phyloP scores from a whole-genome alignment of 352 stramenopile species.

The Phytophthora capsici region DNA sequence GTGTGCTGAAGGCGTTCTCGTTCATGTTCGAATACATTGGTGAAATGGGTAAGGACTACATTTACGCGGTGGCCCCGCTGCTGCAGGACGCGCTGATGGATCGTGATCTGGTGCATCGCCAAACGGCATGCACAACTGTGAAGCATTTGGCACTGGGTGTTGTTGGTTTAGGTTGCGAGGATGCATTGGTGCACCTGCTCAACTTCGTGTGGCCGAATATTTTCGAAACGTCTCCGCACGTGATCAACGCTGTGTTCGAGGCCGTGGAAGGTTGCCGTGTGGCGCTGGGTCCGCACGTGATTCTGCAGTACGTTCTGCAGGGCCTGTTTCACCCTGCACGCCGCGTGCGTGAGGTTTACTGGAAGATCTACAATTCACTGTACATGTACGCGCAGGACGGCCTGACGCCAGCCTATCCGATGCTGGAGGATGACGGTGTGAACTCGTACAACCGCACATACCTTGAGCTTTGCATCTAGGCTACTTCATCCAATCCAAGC shows the following conservation, averaged over 20 bases:
- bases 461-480: slow-evolving; percentile 89
- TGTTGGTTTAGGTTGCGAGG: slow-evolving; percentile 96
- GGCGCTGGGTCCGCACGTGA: slow-evolving; percentile 94
- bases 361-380: slow-evolving; percentile 99
- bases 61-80: slow-evolving; percentile 98
- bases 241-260: slow-evolving; percentile 99
- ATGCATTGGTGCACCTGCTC: slow-evolving; percentile 97
- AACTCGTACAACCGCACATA: slow-evolving; percentile 96
- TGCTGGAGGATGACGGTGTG: slow-evolving; percentile 94
- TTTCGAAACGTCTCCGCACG: slow-evolving; percentile 98
- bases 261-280: slow-evolving; percentile 98
- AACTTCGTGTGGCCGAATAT: slow-evolving; percentile 99
- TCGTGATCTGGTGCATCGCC: slow-evolving; percentile 98
- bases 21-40: slow-evolving; percentile 99
- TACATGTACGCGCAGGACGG: slow-evolving; percentile 99
- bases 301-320: slow-evolving; percentile 98
- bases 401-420: slow-evolving; percentile 97
- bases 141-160: slow-evolving; percentile 98
- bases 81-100: slow-evolving; percentile 99
- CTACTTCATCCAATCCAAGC: slow-evolving; percentile 12
- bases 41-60: slow-evolving; percentile 99
- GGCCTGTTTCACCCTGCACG: slow-evolving; percentile 98
- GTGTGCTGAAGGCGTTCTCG: slow-evolving; percentile 98
- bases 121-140: slow-evolving; percentile 97
- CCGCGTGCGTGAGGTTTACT: slow-evolving; percentile 99